These are phyloP conservation scores for Blastocystis sp. DNA, from an alignment of 352 stramenopile species.

Conservation along the genomic window DNA sequence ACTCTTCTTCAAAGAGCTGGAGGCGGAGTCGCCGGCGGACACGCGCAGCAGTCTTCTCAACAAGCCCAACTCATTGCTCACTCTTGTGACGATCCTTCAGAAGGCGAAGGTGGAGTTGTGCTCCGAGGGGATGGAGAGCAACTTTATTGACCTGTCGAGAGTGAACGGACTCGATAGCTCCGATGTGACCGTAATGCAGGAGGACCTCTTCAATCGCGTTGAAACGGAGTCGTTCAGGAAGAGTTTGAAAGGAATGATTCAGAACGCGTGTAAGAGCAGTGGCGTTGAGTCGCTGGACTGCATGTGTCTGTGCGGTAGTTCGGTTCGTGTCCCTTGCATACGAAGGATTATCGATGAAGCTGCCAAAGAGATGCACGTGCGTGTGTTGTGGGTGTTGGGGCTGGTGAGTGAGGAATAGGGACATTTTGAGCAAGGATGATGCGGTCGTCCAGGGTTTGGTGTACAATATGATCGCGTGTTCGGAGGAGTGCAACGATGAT, in stretches of 20 bases:
- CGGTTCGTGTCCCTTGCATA: background rate
- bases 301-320: background rate
- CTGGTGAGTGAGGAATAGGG: background rate
- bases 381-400: background rate
- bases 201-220: background rate
- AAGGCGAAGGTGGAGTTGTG: conserved; percentile 31
- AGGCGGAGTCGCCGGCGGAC: background rate
- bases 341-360: background rate
- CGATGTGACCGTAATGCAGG: background rate
- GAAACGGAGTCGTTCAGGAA: background rate
- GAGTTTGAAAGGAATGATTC: background rate
- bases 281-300: background rate
- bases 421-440: background rate
- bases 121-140: background rate
- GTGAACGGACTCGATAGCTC: background rate
- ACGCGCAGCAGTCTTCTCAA: background rate
- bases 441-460: background rate
- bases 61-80: background rate
- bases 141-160: background rate
- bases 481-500: too few species aligned
- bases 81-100: background rate
- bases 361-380: background rate
- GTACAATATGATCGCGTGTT: background rate
- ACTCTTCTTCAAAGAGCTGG: background rate
- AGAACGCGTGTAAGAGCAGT: background rate